Evolutionary conservation across 106 monocot genomes (phyloP).

Genomic region (Amphibolis antarctica): DNA sequence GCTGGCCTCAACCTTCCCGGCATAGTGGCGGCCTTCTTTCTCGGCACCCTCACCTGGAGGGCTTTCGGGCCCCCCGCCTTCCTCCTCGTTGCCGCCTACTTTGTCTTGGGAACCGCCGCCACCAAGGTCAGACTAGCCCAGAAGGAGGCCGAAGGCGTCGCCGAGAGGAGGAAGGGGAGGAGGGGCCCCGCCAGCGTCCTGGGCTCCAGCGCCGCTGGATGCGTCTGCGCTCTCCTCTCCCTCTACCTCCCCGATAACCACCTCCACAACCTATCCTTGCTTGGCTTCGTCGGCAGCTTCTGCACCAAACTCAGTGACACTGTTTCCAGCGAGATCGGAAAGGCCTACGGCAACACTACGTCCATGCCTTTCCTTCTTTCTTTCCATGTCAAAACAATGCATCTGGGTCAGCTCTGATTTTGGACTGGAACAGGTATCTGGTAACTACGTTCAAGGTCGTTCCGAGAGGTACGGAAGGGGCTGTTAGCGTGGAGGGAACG

Average conservation of each 20-base stretch:
- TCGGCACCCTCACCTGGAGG: constrained; percentile 65
- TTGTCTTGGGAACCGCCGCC: constrained; percentile 62
- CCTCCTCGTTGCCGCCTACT: constrained; percentile 67
- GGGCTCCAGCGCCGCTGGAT: constrained; percentile 82
- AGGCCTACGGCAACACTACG: constrained; percentile 92
- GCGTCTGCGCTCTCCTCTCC: constrained; percentile 71
- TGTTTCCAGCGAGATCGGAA: constrained; percentile 94
- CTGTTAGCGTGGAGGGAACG: constrained; percentile 82
- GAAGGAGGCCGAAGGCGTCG: constrained; percentile 83
- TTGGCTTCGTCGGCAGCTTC: constrained; percentile 88
- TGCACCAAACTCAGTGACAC: constrained; percentile 96
- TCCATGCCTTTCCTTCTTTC: constrained; percentile 1
- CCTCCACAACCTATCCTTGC: constrained; percentile 46
- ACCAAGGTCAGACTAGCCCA: constrained; percentile 83
- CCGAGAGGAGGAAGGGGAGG: constrained; percentile 89
- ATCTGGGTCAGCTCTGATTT: not conserved
- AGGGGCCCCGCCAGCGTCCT: constrained; percentile 94
- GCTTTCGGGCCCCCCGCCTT: constrained; percentile 56
- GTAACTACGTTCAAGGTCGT: constrained; percentile 83
- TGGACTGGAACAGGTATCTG: constrained; percentile 39
- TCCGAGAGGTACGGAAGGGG: constrained; percentile 96
- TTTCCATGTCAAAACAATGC: not conserved
- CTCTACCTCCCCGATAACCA: constrained; percentile 50
- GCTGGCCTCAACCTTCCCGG: constrained; percentile 55
- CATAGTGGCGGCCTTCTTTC: constrained; percentile 47